These are phyloP conservation scores for Davidsoniella neocaledoniae DNA, from an alignment of 2,329 filamentous ascomycete species.

Conservation along the genomic window DNA sequence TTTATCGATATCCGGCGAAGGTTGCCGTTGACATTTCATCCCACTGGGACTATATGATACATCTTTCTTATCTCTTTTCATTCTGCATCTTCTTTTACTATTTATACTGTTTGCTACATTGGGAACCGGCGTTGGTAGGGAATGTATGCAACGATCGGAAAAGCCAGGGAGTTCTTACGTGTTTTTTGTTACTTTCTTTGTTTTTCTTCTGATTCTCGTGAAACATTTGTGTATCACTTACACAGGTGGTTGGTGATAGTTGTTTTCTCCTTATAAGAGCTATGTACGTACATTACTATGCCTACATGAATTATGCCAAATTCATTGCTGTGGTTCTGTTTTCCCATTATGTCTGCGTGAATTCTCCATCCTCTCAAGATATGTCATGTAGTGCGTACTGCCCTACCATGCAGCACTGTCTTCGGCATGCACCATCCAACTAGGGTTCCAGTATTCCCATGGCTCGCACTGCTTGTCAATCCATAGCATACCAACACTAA, in stretches of 20 bases:
- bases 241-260: not conserved
- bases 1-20: no score
- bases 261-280: no score
- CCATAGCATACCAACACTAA: constrained; percentile 85
- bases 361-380: not conserved
- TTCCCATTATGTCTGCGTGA: not conserved
- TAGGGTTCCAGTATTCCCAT: constrained; percentile 85
- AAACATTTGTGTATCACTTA: no score
- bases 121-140: no score
- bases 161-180: no score
- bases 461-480: constrained; percentile 66
- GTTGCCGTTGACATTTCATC: no score
- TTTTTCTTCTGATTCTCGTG: no score
- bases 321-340: not conserved
- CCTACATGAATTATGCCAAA: not conserved
- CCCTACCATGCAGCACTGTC: not conserved
- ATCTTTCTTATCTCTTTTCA: not conserved
- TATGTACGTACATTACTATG: not conserved
- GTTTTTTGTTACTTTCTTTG: not conserved
- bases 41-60: not conserved
- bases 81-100: not conserved
- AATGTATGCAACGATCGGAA: no score
- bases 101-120: not conserved
- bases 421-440: constrained; percentile 41
- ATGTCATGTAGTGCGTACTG: not conserved